Evolutionary conservation across 345 rosid species (phyloP), one percentile per base, ranked within the genome.

Genomic region (Leavenworthia alabamica): DNA sequence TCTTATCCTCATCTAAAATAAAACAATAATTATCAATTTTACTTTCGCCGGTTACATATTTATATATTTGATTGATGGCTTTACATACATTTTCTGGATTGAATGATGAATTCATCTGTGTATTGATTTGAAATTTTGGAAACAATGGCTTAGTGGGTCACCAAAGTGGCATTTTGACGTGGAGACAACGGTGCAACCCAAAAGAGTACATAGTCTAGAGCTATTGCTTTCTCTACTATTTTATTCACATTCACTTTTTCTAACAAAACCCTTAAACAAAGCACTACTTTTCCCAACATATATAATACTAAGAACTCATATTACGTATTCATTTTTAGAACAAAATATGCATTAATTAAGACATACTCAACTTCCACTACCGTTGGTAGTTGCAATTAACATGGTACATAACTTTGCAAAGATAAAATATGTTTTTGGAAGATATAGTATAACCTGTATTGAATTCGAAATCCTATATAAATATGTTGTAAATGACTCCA

Each of bases 121-220:
- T 33, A 33, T 33, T 33, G 37, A 33, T 54, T 49, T 8, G 5
- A 47, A 24, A n/a, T n/a, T 6, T 47, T 12, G 3, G 45, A 41
- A 41, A 15, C 20, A 15, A 16, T 41, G 22, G 22, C 11, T 10
- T 24, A 40, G 48, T 56, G 62, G 62, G 48, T 24, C 62, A 22
- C 35, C 46, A 47, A 35, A 20, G 56, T 47, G 56, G 8, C 20
- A 14, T 47, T 61, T 35, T 47, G 56, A 47, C 46, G 66, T 48
- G 56, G 33, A 47, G 66, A 35, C 56, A 46, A 47, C 46, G 23
- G 17, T 61, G 44, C 27, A 59, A 27, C 42, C 52, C 42, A 19
- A 31, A 44, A 60, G 19, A 29, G 5, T 17, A 19, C 11, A 11
- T n/a, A 37, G 22, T 44, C 64, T 9, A 46, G 15, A 45, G 50